These are phyloP conservation scores for Adansonia gregorii DNA, from an alignment of 441 rosid genomes.

Conservation along the genomic window DNA sequence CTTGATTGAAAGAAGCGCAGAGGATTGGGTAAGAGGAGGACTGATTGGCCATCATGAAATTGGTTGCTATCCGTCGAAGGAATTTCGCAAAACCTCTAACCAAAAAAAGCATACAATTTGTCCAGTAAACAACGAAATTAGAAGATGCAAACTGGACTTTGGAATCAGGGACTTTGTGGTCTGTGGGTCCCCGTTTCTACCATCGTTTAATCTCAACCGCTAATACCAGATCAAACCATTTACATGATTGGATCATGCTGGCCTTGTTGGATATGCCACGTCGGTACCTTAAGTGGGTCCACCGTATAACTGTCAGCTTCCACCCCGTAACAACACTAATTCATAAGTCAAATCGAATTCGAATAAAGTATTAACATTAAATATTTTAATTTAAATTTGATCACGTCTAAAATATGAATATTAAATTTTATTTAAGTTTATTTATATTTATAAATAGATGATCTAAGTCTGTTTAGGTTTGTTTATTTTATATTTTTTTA, in stretches of 20 bases:
- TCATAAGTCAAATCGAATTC: too few species aligned
- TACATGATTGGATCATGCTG: not conserved
- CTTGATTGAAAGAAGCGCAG: conserved; percentile 86
- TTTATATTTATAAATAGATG: too few species aligned
- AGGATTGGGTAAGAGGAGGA: conserved; percentile 57
- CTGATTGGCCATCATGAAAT: conserved; percentile 49
- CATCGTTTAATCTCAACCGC: not conserved
- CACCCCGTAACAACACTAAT: too few species aligned
- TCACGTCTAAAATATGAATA: too few species aligned
- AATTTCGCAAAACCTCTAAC: not conserved
- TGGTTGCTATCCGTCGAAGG: conserved; percentile 10
- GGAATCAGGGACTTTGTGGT: not conserved
- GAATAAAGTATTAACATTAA: too few species aligned
- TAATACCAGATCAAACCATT: not conserved
- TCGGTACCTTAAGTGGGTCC: not conserved
- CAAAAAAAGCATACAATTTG: not conserved
- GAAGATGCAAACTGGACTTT: not conserved
- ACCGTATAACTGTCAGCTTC: not conserved
- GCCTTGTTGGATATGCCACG: not conserved
- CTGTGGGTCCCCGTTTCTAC: not conserved
- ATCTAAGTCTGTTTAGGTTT: too few species aligned
- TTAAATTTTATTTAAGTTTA: too few species aligned
- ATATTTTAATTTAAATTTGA: too few species aligned
- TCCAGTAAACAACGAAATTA: not conserved
- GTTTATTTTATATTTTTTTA: too few species aligned